Evolutionary conservation across 2,329 filamentous ascomycete species (phyloP).

Genomic region (Paecilomyces formosus): DNA sequence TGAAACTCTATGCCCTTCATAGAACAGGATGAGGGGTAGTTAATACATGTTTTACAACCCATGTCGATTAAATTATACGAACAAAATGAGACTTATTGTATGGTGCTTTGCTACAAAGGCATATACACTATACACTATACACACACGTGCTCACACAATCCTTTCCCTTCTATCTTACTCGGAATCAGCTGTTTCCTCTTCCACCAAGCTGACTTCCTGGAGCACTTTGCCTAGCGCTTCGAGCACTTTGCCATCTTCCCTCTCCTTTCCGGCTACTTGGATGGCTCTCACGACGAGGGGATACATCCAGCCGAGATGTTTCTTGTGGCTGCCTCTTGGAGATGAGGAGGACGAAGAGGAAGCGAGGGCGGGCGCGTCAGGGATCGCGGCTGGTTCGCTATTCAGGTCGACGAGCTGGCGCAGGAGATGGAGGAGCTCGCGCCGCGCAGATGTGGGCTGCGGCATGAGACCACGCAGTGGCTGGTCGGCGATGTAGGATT

Average conservation of each 20-base stretch:
- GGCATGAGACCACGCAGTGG: constrained; percentile 84
- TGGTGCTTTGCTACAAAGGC: too few relatives aligned
- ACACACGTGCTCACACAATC: not conserved
- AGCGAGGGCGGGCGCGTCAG: constrained; percentile 29
- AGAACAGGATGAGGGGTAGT: too few relatives aligned
- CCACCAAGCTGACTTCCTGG: constrained; percentile 45
- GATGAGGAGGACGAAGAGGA: constrained; percentile 3
- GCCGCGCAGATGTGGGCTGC: constrained; percentile 71
- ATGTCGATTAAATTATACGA: too few relatives aligned
- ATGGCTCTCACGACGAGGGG: constrained; percentile 50
- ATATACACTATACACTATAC: not conserved
- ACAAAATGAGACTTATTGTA: too few relatives aligned
- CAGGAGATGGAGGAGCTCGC: constrained; percentile 69
- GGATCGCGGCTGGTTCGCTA: constrained; percentile 64
- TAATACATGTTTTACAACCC: too few relatives aligned
- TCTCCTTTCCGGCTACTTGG: constrained; percentile 33
- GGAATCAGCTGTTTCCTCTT: constrained; percentile 5
- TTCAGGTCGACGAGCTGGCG: constrained; percentile 57
- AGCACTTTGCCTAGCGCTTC: constrained; percentile 53
- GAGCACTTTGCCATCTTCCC: constrained; percentile 29
- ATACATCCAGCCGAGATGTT: constrained; percentile 75
- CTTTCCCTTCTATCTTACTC: constrained; percentile 6
- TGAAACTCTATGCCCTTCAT: too few relatives aligned
- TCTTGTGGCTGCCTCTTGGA: constrained; percentile 42
- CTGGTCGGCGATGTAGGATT: constrained; percentile 83